Evolutionary conservation across 169 alveolate species (phyloP).

Genomic region (Eimeria praecox): DNA sequence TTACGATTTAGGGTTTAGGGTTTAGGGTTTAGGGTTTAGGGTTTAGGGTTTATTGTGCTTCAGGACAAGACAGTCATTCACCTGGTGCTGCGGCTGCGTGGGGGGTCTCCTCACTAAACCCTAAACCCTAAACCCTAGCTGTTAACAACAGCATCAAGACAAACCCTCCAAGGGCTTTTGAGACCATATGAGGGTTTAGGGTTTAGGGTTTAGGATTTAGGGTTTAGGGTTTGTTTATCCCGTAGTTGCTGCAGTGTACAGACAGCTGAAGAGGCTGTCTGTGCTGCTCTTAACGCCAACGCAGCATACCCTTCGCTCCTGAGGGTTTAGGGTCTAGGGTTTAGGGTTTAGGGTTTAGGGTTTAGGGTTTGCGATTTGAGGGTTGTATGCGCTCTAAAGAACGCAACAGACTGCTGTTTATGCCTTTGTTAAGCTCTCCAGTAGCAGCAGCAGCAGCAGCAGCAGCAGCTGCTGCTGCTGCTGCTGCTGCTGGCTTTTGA

Average conservation of each 20-base stretch:
- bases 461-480: background rate
- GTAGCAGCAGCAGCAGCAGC: background rate
- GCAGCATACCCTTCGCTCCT: background rate
- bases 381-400: background rate
- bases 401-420: background rate
- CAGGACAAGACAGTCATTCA: slow-evolving; percentile 26
- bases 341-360: slow-evolving; percentile 38
- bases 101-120: background rate
- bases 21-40: slow-evolving; percentile 23
- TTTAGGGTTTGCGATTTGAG: background rate
- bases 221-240: slow-evolving; percentile 23
- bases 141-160: background rate
- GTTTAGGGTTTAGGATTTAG: slow-evolving; percentile 21
- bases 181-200: background rate
- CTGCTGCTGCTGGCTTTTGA: too few relatives aligned
- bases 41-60: background rate
- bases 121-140: background rate
- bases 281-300: background rate
- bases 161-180: background rate
- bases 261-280: background rate
- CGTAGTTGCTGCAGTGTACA: background rate
- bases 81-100: slow-evolving; percentile 37
- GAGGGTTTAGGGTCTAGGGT: slow-evolving; percentile 16
- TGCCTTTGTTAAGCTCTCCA: background rate
- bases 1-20: background rate